Base-by-base conservation (phyloP, 768 basidiomycete species). In the Asterophora parasitica region DNA sequence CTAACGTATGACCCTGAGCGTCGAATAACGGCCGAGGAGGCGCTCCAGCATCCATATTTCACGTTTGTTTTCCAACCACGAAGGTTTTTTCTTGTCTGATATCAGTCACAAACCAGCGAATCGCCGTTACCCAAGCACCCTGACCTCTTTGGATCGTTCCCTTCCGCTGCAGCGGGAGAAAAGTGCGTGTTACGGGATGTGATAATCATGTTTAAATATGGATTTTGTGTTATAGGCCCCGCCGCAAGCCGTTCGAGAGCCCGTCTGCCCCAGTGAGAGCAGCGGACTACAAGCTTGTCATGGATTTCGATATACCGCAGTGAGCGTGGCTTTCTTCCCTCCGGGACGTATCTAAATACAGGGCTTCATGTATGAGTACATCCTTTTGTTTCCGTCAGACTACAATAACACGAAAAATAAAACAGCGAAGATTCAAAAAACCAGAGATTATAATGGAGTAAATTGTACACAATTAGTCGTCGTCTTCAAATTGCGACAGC, bases 101-200 rank as follows among this genome's bases (percentile, higher is more conserved):
- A 26, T 46, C 40, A 49, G 37, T 11, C 3, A 1, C 10, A 26
- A 16, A 30, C 5, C 52, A 96, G 92, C 4, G 96, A 98, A 68
- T 86, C 92, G 0, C 96, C 96, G 0, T 68, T 90, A 31, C 96
- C 96, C 0, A 98, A 99, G 62, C 94, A 98, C 63, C 90, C 92
- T 12, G 92, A 95, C 60, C 70, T 98, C 49, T 98, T 99, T 68
- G 81, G 88, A 1, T 94, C 92, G 2, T 99, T 98, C 66, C 96
- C 96, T 26, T 94, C 91, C 31, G 82, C 88, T 19, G 96, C 96
- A 17, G 95, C 94, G 13, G 96, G 96, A 31, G 96, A 99, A 72
- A 92, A 85, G 91, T 92, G 57, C 45, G 82, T 72, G 9, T 13
- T 15, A 26, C 42, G 27, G 28, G 47, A 37, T 9, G n/a, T 15